phyloP scores from a whole-genome alignment of 1,284 basidiomycete genomes.

The Sphagnurus paluster region DNA sequence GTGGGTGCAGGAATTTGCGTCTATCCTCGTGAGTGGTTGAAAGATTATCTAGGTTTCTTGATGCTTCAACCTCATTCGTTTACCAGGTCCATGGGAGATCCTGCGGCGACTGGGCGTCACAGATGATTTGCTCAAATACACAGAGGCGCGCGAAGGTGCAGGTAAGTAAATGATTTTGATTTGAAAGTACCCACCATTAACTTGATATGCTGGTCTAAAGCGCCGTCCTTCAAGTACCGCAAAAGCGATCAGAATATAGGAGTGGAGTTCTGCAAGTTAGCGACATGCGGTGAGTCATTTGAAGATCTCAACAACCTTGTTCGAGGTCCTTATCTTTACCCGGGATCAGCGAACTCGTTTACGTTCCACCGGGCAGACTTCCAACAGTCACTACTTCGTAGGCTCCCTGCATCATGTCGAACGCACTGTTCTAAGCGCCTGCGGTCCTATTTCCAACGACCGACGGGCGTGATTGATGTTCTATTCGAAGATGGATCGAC shows the following conservation, averaged over 20 bases:
- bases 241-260: slow-evolving; percentile 43
- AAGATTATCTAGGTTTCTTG: neutral
- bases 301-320: slow-evolving; percentile 23
- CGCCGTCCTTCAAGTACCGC: slow-evolving; percentile 35
- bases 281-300: no score
- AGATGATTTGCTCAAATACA: slow-evolving; percentile 40
- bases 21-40: slow-evolving; percentile 43
- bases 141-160: slow-evolving; percentile 38
- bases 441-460: slow-evolving; percentile 29
- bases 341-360: neutral
- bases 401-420: slow-evolving; percentile 31
- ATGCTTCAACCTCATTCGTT: slow-evolving; percentile 12
- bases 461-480: slow-evolving; percentile 28
- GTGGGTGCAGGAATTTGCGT: slow-evolving; percentile 47
- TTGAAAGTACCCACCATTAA: no score
- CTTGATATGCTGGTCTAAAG: no score
- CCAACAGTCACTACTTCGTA: slow-evolving; percentile 38
- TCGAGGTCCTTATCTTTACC: neutral
- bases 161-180: no score
- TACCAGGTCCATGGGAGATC: slow-evolving; percentile 43
- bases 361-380: slow-evolving; percentile 44
- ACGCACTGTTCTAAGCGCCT: slow-evolving; percentile 38
- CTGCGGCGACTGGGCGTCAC: slow-evolving; percentile 50
- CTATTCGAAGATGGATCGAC: slow-evolving; percentile 39
- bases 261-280: slow-evolving; percentile 32